A percentile compares a stretch with the other conserved stretches of the same genome.
phyloP scores from a whole-genome alignment of 208 protist genomes.

The Trypanosoma melophagium region DNA sequence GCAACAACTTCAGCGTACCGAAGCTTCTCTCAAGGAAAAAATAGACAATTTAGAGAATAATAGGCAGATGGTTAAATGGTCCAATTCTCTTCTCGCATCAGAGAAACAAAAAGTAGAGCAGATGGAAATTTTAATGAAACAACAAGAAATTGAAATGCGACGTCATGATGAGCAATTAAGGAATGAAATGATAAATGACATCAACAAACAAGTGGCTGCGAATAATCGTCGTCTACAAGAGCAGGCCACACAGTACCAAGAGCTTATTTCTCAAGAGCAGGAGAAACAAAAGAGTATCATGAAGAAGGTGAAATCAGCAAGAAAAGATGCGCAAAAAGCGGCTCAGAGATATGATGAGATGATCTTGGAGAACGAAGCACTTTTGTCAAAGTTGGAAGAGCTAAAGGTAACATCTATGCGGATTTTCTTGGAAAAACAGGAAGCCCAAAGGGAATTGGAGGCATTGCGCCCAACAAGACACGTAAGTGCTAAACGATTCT shows the following conservation, averaged over 20 bases:
- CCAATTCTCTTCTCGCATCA: slow-evolving; percentile 75
- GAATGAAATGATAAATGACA: slow-evolving; percentile 68
- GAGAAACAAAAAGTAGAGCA: slow-evolving; percentile 88
- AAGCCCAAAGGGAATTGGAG: slow-evolving; percentile 72
- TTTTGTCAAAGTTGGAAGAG: slow-evolving; percentile 83
- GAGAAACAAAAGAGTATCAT: slow-evolving; percentile 73
- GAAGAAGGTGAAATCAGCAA: slow-evolving; percentile 88
- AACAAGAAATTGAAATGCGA: slow-evolving; percentile 81
- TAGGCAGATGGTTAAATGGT: slow-evolving; percentile 88
- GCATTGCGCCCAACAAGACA: slow-evolving; percentile 44
- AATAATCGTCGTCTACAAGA: slow-evolving; percentile 86
- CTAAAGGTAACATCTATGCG: slow-evolving; percentile 92
- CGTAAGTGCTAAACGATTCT: slow-evolving; percentile 52
- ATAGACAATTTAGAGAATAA: slow-evolving; percentile 77
- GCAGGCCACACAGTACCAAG: slow-evolving; percentile 78
- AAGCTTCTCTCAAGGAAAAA: slow-evolving; percentile 72
- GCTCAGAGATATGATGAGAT: slow-evolving; percentile 92
- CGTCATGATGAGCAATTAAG: slow-evolving; percentile 71
- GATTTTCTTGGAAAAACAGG: slow-evolving; percentile 86
- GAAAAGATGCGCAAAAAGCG: slow-evolving; percentile 71
- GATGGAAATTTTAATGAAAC: slow-evolving; percentile 64
- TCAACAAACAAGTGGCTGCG: slow-evolving; percentile 71
- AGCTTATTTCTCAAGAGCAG: slow-evolving; percentile 78
- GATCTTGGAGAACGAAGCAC: slow-evolving; percentile 88
- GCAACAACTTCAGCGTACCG: slow-evolving; percentile 73